Base-by-base conservation (phyloP, 495 filamentous ascomycete genomes). In the Delitschia confertaspora region DNA sequence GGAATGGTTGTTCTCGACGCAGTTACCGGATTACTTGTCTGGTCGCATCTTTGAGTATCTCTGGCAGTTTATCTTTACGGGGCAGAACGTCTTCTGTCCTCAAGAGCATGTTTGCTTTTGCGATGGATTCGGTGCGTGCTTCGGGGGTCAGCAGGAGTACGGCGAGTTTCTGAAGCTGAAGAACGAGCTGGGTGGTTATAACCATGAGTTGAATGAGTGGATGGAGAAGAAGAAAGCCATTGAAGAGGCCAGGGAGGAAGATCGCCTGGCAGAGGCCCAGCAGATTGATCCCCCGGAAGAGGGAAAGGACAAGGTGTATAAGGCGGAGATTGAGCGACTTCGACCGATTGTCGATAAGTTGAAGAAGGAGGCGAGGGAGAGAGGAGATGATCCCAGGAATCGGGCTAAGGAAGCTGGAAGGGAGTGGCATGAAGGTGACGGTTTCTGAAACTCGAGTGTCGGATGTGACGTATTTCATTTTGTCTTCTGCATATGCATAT, bases 61-160 rank as follows among this genome's bases (percentile, higher is more conserved):
- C 3, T 88, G 79, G 79, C 79, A 80, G 42, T 80, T 69, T 46
- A 62, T 85, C n/a, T 86, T 85, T 49, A 72, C 71, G 2, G 53
- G 56, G 6, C 33, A 75, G 22, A 64, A 69, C 5, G 64, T 76
- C 6, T 58, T 72, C 29, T 88, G 83, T 54, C 79, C 80, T 9
- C 65, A 65, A 16, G 74, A 81, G 61, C 72, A 78, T 53, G 61
- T 79, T 0, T 89, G 84, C 60, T 82, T 85, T 40, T 89, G 84
- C 57, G 79, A 85, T 45, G 80, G 75, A 13, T 89, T 78, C 37
- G 83, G 83, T 0, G 65, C 79, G n/a, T 89, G 84, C 53, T 89
- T 88, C 51, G 83, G 76, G 4, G 71, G 73, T 1, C 67, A 73
- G 14, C 61, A 67, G 0, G 59, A 71, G 41, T 83, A 70, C 31